Evolutionary conservation across 495 filamentous ascomycete genomes (phyloP).

Genomic region (Pseudotulostoma volvatum): DNA sequence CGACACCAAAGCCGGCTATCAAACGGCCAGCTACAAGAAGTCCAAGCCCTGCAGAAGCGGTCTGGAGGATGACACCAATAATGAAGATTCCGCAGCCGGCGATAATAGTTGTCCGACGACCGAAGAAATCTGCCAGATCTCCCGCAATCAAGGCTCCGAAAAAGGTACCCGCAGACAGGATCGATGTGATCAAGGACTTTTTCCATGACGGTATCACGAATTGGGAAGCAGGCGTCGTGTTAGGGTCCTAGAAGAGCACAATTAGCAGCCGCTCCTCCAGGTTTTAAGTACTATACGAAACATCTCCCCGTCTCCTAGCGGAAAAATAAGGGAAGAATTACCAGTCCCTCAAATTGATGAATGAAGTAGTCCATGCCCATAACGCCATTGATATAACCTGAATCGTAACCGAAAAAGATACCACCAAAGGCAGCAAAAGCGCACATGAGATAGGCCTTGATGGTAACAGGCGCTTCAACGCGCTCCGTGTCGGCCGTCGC

Average conservation of each 20-base stretch:
- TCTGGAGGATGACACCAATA: constrained; percentile 47
- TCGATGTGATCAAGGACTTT: constrained; percentile 53
- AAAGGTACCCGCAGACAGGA: constrained; percentile 62
- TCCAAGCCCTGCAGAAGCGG: constrained; percentile 27
- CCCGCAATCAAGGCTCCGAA: constrained; percentile 57
- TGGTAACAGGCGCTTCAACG: constrained; percentile 46
- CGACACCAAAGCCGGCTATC: constrained; percentile 56
- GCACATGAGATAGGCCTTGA: constrained; percentile 46
- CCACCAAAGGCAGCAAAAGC: constrained; percentile 43
- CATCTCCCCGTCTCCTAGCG: no score
- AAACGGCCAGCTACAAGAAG: constrained; percentile 55
- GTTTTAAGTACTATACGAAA: no score
- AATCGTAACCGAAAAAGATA: constrained; percentile 40
- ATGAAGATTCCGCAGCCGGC: constrained; percentile 46
- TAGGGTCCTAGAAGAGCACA: constrained; percentile 15
- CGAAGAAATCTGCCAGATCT: constrained; percentile 50
- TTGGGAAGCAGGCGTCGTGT: constrained; percentile 9
- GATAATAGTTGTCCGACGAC: constrained; percentile 54
- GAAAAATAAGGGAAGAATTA: no score
- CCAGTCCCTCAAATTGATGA: constrained; percentile 22
- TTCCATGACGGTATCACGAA: constrained; percentile 32
- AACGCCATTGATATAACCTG: constrained; percentile 40
- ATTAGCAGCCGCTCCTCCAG: no score
- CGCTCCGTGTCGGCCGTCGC: constrained; percentile 23
- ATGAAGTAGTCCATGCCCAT: constrained; percentile 37